These are phyloP conservation scores for Domatiomyces globalis DNA, from an alignment of 2,329 filamentous ascomycete species.

Conservation along the genomic window DNA sequence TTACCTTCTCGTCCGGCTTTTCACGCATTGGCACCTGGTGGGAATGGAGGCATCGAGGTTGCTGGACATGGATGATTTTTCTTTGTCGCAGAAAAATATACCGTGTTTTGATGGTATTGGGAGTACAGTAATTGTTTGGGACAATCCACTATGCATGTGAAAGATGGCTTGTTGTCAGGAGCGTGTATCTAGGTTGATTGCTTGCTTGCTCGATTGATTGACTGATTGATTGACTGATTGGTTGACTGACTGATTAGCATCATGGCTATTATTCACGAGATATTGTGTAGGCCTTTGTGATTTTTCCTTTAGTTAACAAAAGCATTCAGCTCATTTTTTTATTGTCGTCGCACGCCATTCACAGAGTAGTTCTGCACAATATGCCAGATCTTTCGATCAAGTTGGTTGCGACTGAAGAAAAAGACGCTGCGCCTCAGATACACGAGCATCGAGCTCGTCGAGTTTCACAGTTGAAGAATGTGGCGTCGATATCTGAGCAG, in stretches of 20 bases:
- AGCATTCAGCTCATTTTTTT: not conserved
- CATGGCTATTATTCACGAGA: not conserved
- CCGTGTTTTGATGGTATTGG: not conserved
- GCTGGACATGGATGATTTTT: not conserved
- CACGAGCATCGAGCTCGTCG: not conserved
- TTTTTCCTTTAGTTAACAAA: not conserved
- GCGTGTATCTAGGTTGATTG: not conserved
- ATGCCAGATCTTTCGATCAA: not conserved
- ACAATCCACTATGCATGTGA: not conserved
- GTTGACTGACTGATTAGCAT: no score
- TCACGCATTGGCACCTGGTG: conserved; percentile 1
- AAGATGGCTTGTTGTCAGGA: not conserved
- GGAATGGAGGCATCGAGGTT: not conserved
- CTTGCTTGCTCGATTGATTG: not conserved
- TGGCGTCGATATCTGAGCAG: not conserved
- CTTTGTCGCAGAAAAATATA: not conserved
- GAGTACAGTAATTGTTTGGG: not conserved
- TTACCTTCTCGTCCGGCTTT: conserved; percentile 14
- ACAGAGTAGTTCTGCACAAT: no score
- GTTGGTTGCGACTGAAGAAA: not conserved
- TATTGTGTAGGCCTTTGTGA: not conserved
- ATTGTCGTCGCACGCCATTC: not conserved
- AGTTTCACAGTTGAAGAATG: not conserved
- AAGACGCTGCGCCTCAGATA: not conserved
- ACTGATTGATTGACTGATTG: not conserved